These are phyloP conservation scores for Tilletia walkeri DNA, from an alignment of 1,284 basidiomycete genomes.

Conservation along the genomic window DNA sequence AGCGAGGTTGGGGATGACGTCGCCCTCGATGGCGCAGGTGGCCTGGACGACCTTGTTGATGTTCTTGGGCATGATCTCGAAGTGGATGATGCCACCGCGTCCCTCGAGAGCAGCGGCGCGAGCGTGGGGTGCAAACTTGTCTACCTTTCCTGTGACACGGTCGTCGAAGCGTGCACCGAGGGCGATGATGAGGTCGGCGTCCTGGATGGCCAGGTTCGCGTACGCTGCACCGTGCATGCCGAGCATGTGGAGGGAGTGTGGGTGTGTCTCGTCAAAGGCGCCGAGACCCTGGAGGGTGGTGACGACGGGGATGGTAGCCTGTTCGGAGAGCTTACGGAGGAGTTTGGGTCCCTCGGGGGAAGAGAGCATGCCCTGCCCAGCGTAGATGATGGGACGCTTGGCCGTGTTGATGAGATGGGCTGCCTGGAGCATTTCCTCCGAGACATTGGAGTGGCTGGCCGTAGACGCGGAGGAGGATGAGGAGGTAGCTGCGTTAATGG, in stretches of 20 bases:
- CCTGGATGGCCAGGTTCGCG: slow-evolving; percentile 95
- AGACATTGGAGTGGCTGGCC: background rate
- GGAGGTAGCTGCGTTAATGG: slow-evolving; percentile 11
- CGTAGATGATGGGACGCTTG: slow-evolving; percentile 87
- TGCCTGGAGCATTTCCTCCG: slow-evolving; percentile 73
- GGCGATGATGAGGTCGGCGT: slow-evolving; percentile 95
- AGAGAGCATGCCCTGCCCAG: slow-evolving; percentile 85
- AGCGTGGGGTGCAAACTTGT: slow-evolving; percentile 86
- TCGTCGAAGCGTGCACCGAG: slow-evolving; percentile 96
- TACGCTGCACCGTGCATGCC: slow-evolving; percentile 99
- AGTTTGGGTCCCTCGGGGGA: slow-evolving; percentile 79
- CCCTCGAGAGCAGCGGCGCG: slow-evolving; percentile 79
- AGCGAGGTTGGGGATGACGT: slow-evolving; percentile 79
- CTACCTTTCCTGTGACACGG: slow-evolving; percentile 90
- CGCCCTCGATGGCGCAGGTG: slow-evolving; percentile 87
- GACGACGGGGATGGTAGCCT: slow-evolving; percentile 92
- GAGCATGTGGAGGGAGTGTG: slow-evolving; percentile 87
- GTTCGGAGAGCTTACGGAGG: slow-evolving; percentile 74
- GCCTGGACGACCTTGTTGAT: slow-evolving; percentile 98
- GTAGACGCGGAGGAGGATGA: background rate
- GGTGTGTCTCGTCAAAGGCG: slow-evolving; percentile 84
- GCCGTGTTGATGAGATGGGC: slow-evolving; percentile 88
- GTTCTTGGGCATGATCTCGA: slow-evolving; percentile 98
- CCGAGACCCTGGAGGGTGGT: slow-evolving; percentile 95
- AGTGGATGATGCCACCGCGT: slow-evolving; percentile 94